These are phyloP conservation scores for Penicillium expansum DNA, from an alignment of 2,329 filamentous ascomycete species.

Conservation along the genomic window DNA sequence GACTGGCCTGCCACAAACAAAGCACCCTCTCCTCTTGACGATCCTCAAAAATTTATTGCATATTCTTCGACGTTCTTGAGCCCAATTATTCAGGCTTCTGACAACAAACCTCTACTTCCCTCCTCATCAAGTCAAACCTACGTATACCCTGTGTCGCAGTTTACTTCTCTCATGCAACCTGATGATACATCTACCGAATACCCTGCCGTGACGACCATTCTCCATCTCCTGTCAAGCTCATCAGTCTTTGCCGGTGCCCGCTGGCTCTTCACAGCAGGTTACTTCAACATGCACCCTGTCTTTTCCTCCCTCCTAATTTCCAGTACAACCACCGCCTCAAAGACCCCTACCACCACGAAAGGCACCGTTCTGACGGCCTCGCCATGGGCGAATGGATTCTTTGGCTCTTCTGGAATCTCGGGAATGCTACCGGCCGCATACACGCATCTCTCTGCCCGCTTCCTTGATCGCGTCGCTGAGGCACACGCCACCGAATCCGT, in stretches of 20 bases:
- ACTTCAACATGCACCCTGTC: slow-evolving; percentile 92
- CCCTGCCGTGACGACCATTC: slow-evolving; percentile 71
- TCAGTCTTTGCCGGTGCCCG: slow-evolving; percentile 63
- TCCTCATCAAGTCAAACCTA: slow-evolving; percentile 60
- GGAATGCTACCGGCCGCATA: slow-evolving; percentile 91
- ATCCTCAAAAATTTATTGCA: slow-evolving; percentile 66
- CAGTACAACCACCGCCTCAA: slow-evolving; percentile 52
- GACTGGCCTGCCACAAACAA: slow-evolving; percentile 75
- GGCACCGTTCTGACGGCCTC: slow-evolving; percentile 90
- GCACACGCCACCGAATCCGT: slow-evolving; percentile 59
- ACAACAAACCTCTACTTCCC: slow-evolving; percentile 30
- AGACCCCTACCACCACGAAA: slow-evolving; percentile 39
- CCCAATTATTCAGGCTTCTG: slow-evolving; percentile 60
- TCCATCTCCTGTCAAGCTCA: slow-evolving; percentile 64
- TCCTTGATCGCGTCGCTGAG: slow-evolving; percentile 63
- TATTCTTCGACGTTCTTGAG: slow-evolving; percentile 66
- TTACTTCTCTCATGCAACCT: slow-evolving; percentile 77
- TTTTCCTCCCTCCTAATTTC: slow-evolving; percentile 76
- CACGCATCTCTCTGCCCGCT: slow-evolving; percentile 78
- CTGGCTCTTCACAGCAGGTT: slow-evolving; percentile 97
- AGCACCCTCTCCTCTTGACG: slow-evolving; percentile 69
- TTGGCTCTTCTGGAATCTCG: slow-evolving; percentile 79
- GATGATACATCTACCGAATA: slow-evolving; percentile 80
- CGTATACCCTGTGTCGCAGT: slow-evolving; percentile 82
- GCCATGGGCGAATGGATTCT: slow-evolving; percentile 94